These are phyloP conservation scores for Hanseniaspora mollemarum DNA, from an alignment of 805 yeast species.

Conservation along the genomic window DNA sequence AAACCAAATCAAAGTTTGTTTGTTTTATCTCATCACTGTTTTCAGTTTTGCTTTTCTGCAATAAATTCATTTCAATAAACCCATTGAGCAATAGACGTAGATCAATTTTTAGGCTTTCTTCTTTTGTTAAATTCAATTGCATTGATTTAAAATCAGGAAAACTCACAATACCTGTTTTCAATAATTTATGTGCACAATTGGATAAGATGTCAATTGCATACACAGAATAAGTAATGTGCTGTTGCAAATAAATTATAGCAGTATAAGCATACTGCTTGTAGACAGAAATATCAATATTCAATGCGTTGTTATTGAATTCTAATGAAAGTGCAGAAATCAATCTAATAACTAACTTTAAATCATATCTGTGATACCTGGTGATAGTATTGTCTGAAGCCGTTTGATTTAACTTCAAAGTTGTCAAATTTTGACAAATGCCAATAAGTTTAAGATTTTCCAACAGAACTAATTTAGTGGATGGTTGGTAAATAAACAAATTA, in stretches of 20 bases:
- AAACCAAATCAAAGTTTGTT: constrained; percentile 10
- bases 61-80: constrained; percentile 12
- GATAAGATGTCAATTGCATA: constrained; percentile 15
- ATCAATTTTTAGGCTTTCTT: constrained; percentile 1
- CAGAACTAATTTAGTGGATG: constrained; percentile 4
- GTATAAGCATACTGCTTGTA: constrained; percentile 9
- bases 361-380: constrained; percentile 9
- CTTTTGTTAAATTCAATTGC: neutral
- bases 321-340: constrained; percentile 5
- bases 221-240: constrained; percentile 12
- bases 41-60: neutral
- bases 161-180: neutral
- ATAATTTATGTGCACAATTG: constrained; percentile 9
- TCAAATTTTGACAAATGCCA: constrained; percentile 1
- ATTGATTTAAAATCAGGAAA: constrained; percentile 7
- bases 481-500: constrained; percentile 4
- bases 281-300: neutral
- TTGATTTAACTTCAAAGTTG: neutral
- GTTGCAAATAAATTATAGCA: constrained; percentile 6
- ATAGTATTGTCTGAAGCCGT: neutral
- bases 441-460: neutral
- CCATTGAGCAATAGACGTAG: constrained; percentile 7
- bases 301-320: constrained; percentile 9
- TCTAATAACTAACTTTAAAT: constrained; percentile 12
- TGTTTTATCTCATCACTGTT: neutral